A percentile compares a stretch with the other conserved stretches of the same genome.
phyloP scores from a whole-genome alignment of 345 rosid genomes.

The Bretschneidera sinensis region DNA sequence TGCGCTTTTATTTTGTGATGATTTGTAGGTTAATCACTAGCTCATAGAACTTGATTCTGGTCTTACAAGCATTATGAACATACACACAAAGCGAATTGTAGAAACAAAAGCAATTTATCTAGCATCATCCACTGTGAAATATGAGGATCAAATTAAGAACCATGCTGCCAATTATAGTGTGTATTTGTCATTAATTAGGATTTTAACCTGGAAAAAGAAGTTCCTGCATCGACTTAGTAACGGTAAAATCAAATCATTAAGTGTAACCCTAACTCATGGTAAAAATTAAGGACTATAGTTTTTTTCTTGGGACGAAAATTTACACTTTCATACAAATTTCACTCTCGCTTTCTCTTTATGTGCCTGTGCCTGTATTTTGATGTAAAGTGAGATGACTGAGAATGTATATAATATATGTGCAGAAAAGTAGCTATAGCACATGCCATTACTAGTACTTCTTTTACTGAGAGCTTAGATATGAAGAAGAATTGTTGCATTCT shows the following conservation, averaged over 20 bases:
- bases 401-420: slow-evolving; percentile 11
- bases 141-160: too few relatives aligned
- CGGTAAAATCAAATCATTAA: too few relatives aligned
- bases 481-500: slow-evolving; percentile 24
- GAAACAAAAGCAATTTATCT: not conserved
- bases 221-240: too few relatives aligned
- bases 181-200: too few relatives aligned
- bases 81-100: not conserved
- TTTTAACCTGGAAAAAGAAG: too few relatives aligned
- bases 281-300: not conserved
- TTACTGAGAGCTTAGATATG: slow-evolving; percentile 6
- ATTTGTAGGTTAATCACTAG: not conserved
- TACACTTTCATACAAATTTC: not conserved
- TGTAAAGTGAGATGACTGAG: not conserved
- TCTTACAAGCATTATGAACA: not conserved
- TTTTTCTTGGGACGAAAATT: not conserved
- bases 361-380: not conserved
- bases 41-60: slow-evolving; percentile 1
- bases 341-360: not conserved
- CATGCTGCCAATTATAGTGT: too few relatives aligned
- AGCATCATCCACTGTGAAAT: too few relatives aligned
- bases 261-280: too few relatives aligned
- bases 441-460: not conserved
- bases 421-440: slow-evolving; percentile 18
- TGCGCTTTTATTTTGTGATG: not conserved